Percentiles rank a stretch among this genome's conserved stretches.
These are phyloP conservation scores for Galerina marginata DNA, from an alignment of 768 basidiomycete species.

Conservation along the genomic window DNA sequence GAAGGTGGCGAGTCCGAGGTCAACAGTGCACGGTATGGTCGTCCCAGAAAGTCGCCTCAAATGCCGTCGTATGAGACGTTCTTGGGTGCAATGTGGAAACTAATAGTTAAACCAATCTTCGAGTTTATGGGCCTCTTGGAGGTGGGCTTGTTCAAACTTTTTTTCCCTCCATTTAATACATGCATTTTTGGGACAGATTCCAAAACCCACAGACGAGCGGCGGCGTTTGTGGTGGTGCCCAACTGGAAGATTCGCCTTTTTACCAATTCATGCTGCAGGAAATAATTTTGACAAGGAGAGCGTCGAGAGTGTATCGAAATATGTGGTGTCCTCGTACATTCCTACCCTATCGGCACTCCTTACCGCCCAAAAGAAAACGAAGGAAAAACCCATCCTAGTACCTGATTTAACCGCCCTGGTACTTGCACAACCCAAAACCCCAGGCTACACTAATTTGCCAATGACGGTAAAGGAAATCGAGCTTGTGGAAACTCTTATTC, in stretches of 20 bases:
- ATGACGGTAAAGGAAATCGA: conserved; percentile 17
- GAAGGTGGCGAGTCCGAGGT: neutral
- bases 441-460: conserved; percentile 8
- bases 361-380: neutral
- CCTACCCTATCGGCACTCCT: conserved; percentile 15
- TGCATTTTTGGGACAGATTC: neutral
- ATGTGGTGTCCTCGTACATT: conserved; percentile 18
- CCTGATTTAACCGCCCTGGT: conserved; percentile 11
- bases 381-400: neutral
- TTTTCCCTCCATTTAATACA: neutral
- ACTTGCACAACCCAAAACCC: conserved; percentile 14
- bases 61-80: conserved; percentile 1
- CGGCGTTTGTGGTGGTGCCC: conserved; percentile 23
- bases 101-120: conserved; percentile 10
- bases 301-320: conserved; percentile 10
- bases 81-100: conserved; percentile 4
- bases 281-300: conserved; percentile 6
- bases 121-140: conserved; percentile 1
- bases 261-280: conserved; percentile 20
- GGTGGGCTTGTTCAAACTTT: neutral
- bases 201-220: neutral
- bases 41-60: neutral
- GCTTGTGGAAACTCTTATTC: conserved; percentile 8
- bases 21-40: neutral
- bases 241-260: conserved; percentile 17